Conservation (phyloP, 108 stramenopile genomes). For the Nannochloropsis salina region DNA sequence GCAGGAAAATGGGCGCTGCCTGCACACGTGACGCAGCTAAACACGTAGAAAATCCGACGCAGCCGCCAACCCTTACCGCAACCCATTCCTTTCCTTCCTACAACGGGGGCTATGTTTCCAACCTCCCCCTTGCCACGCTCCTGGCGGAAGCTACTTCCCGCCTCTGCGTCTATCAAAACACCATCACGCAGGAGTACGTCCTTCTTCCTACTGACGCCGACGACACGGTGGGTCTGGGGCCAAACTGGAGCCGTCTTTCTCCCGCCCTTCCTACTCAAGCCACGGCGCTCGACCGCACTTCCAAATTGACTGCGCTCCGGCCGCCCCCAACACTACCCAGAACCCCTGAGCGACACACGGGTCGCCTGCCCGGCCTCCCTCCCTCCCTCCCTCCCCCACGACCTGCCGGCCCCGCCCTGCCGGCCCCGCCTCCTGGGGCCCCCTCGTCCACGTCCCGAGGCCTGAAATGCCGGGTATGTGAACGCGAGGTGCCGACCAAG, state of each 20-base stretch:
- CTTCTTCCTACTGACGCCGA: background rate
- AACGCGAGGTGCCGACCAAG: background rate
- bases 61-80: background rate
- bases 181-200: background rate
- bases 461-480: background rate
- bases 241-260: background rate
- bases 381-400: background rate
- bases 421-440: background rate
- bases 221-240: background rate
- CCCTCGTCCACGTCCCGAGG: background rate
- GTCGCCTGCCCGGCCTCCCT: too few species aligned
- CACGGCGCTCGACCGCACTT: background rate
- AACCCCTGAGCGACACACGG: too few species aligned
- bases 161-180: background rate
- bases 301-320: too few species aligned
- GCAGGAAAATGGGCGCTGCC: background rate
- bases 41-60: background rate
- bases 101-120: background rate
- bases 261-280: background rate
- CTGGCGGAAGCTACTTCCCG: background rate
- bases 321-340: too few species aligned
- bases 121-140: constrained; percentile 2
- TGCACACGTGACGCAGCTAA: background rate
- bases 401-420: too few species aligned
- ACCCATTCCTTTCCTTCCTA: background rate